Evolutionary conservation across 2,329 filamentous ascomycete species (phyloP).

Genomic region (Magnaporthiopsis incrustans): DNA sequence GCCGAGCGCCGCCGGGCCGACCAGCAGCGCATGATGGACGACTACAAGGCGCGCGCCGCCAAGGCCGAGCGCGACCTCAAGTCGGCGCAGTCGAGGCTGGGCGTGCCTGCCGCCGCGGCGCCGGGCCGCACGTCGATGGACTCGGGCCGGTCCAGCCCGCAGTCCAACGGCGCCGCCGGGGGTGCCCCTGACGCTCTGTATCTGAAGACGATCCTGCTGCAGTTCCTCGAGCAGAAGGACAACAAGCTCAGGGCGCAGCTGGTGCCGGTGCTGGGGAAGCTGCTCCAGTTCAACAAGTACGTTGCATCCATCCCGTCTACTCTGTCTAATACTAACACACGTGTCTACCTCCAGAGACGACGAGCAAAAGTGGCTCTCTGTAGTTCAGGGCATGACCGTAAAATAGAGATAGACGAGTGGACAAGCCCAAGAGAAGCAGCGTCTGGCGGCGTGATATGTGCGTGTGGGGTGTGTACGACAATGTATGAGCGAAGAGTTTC

Average conservation of each 20-base stretch:
- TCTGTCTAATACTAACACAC: neutral
- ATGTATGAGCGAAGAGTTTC: neutral
- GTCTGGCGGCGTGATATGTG: too few relatives aligned
- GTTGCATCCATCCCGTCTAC: slow-evolving; percentile 21
- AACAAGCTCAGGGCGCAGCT: slow-evolving; percentile 67
- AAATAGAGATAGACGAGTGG: slow-evolving; percentile 13
- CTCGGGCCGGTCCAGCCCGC: slow-evolving; percentile 31
- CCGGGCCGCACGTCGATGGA: slow-evolving; percentile 36
- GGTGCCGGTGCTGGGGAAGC: slow-evolving; percentile 67
- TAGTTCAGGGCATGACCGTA: slow-evolving; percentile 47
- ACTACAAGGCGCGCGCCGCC: slow-evolving; percentile 68
- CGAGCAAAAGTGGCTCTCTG: slow-evolving; percentile 79
- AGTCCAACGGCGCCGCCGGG: slow-evolving; percentile 16
- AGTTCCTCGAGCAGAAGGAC: slow-evolving; percentile 76
- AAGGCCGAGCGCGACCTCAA: slow-evolving; percentile 65
- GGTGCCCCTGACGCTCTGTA: slow-evolving; percentile 49
- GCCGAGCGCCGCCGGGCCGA: slow-evolving; percentile 75
- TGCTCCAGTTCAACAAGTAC: slow-evolving; percentile 70
- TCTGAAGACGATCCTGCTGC: slow-evolving; percentile 71
- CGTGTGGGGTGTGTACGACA: neutral
- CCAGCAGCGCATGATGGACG: slow-evolving; percentile 67
- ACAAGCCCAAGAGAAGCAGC: too few relatives aligned
- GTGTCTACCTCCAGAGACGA: slow-evolving; percentile 39
- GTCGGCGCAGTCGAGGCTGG: slow-evolving; percentile 38
- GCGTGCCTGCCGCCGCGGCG: slow-evolving; percentile 16